Conservation (phyloP, 176 grass and related monocot species). For the Aegilops umbellulata region DNA sequence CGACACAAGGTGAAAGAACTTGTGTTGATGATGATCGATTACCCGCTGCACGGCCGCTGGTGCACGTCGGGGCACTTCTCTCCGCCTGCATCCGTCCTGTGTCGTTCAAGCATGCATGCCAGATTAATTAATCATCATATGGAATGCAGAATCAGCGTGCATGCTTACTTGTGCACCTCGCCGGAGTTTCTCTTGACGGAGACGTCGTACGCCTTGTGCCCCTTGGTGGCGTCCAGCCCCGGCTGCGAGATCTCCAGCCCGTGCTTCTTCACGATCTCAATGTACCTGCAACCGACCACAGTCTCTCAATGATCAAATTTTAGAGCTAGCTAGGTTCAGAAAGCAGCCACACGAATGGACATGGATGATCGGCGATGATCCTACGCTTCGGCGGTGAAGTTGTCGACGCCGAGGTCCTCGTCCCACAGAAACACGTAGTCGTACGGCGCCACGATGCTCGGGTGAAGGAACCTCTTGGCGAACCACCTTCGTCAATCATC, state of each 20-base stretch:
- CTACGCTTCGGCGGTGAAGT: slow-evolving; percentile 30
- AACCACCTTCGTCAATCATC: neutral
- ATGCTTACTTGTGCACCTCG: slow-evolving; percentile 28
- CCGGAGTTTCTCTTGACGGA: neutral
- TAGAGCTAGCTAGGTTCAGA: neutral
- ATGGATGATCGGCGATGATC: neutral
- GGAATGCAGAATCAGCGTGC: no score
- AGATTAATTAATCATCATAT: no score
- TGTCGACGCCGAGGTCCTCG: slow-evolving; percentile 30
- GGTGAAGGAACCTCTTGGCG: slow-evolving; percentile 30
- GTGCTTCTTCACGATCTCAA: slow-evolving; percentile 3
- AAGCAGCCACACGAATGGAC: neutral
- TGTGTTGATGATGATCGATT: neutral
- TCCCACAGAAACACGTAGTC: slow-evolving; percentile 58
- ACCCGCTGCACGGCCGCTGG: neutral
- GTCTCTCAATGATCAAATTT: neutral
- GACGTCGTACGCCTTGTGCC: neutral
- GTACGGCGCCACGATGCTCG: slow-evolving; percentile 34
- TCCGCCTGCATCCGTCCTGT: neutral
- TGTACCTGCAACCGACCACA: neutral
- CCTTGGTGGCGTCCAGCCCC: slow-evolving; percentile 12
- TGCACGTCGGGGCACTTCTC: neutral
- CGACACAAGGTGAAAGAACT: neutral
- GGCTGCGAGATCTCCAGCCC: slow-evolving; percentile 42
- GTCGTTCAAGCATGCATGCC: no score